Evolutionary conservation across 495 filamentous ascomycete genomes (phyloP), one percentile per base, ranked within the genome.

Genomic region (Talaromyces stipitatus): DNA sequence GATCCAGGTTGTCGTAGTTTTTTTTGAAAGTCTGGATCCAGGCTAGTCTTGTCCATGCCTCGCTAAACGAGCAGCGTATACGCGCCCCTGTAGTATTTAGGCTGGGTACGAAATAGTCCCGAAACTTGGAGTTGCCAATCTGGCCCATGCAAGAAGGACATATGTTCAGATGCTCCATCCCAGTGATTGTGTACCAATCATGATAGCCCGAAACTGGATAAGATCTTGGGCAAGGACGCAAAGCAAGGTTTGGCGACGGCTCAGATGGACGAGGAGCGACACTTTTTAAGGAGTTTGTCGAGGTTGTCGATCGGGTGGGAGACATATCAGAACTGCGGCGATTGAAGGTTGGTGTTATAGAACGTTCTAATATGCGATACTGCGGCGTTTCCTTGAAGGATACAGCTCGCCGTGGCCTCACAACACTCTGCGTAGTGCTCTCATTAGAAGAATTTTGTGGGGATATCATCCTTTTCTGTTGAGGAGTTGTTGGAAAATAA

Each of bases 161-260:
- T 38, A 89, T 81, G 58, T 85, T 75, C 29, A 88, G 78, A 30
- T 74, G 70, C 4, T 74, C 67, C 52, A 78, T 71, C 7, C 78
- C 75, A 23, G 78, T 74, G 6, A 89, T 71, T 4, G 82, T 87
- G 59, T 82, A 82, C 86, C 86, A 89, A 60, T 87, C 85, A 56
- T 82, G 72, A 48, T 78, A 73, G 2, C 78, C 79, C 3, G 72
- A 62, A 8, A 75, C 71, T 5, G 73, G 73, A 3, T 70, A 60
- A 2, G 76, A 68, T 50, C 86, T 69, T 2, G 82, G 78, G 55
- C 86, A 89, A 2, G 78, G 62, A 38, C 78, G 75, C 16, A 86
- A 64, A 27, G 63, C 69, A 29, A 71, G 57, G 9, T 66, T 62
- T 14, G 58, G 12, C 4, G 60, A 11, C 16, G 50, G 16, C 9